A percentile compares a stretch with the other conserved stretches of the same genome.
Evolutionary conservation across 805 yeast genomes (phyloP).

Genomic region (Wickerhamiella cacticola): DNA sequence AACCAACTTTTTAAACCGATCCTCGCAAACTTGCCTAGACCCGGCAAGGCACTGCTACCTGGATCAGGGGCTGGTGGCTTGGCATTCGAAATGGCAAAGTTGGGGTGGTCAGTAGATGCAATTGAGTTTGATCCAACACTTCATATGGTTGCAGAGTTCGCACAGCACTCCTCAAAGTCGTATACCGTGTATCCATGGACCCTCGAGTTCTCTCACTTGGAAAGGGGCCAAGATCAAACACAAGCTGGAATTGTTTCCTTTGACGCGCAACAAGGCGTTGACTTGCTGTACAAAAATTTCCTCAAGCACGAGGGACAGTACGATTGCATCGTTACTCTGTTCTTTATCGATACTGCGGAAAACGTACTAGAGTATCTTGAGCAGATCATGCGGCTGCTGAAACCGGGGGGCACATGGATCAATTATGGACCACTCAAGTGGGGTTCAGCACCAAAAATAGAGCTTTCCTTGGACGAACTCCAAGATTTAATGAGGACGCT

Average conservation of each 20-base stretch:
- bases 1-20: constrained; percentile 45
- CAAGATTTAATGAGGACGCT: constrained; percentile 37
- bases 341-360: constrained; percentile 87
- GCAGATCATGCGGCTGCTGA: constrained; percentile 40
- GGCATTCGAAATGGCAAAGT: constrained; percentile 45
- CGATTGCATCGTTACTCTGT: constrained; percentile 40
- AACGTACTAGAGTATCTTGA: constrained; percentile 66
- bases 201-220: constrained; percentile 60
- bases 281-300: constrained; percentile 48
- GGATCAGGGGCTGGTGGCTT: constrained; percentile 81
- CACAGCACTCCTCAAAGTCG: constrained; percentile 14
- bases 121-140: constrained; percentile 67
- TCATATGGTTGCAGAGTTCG: constrained; percentile 41
- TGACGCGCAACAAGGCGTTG: constrained; percentile 18
- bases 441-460: constrained; percentile 68
- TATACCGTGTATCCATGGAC: constrained; percentile 31
- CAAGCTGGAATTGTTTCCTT: constrained; percentile 22
- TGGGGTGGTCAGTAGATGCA: constrained; percentile 43
- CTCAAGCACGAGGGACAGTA: constrained; percentile 36
- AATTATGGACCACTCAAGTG: constrained; percentile 88
- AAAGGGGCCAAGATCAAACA: constrained; percentile 37
- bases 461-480: constrained; percentile 62
- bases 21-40: constrained; percentile 27
- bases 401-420: constrained; percentile 59
- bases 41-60: constrained; percentile 49